Evolutionary conservation across 1,284 basidiomycete genomes (phyloP).

Genomic region (Pisolithus thermaeus): DNA sequence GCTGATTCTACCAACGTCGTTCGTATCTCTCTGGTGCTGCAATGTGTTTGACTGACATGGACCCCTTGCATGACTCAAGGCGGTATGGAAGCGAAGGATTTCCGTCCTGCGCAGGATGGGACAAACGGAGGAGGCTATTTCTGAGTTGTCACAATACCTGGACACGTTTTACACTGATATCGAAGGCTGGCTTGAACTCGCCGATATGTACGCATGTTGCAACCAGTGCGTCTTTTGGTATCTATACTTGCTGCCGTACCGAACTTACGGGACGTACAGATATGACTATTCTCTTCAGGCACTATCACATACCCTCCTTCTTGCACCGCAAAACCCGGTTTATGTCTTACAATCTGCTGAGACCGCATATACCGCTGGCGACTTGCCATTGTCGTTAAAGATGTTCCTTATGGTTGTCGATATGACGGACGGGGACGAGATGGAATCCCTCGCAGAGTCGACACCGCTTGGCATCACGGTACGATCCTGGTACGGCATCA

Average conservation of each 20-base stretch:
- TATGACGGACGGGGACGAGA: conserved; percentile 66
- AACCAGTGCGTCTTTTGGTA: conserved; percentile 53
- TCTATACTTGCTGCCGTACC: not conserved
- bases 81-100: conserved; percentile 80
- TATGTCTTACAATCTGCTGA: conserved; percentile 81
- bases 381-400: conserved; percentile 75
- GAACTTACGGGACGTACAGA: conserved; percentile 36
- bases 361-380: conserved; percentile 75
- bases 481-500: conserved; percentile 83
- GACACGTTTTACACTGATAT: conserved; percentile 93
- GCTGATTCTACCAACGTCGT: conserved; percentile 77
- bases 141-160: conserved; percentile 74
- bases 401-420: conserved; percentile 80
- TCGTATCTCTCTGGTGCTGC: conserved; percentile 26
- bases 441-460: conserved; percentile 35
- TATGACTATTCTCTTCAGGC: conserved; percentile 52
- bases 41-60: not conserved
- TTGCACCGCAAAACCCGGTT: conserved; percentile 83
- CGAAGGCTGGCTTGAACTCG: conserved; percentile 92
- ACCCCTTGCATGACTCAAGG: conserved; percentile 36
- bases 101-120: conserved; percentile 62
- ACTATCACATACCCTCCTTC: conserved; percentile 75
- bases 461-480: conserved; percentile 54
- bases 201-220: conserved; percentile 78
- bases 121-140: conserved; percentile 61